Percentiles rank a stretch among this genome's conserved stretches.
phyloP scores from a whole-genome alignment of 2,329 filamentous ascomycete genomes.

The Colletotrichum cuscutae region DNA sequence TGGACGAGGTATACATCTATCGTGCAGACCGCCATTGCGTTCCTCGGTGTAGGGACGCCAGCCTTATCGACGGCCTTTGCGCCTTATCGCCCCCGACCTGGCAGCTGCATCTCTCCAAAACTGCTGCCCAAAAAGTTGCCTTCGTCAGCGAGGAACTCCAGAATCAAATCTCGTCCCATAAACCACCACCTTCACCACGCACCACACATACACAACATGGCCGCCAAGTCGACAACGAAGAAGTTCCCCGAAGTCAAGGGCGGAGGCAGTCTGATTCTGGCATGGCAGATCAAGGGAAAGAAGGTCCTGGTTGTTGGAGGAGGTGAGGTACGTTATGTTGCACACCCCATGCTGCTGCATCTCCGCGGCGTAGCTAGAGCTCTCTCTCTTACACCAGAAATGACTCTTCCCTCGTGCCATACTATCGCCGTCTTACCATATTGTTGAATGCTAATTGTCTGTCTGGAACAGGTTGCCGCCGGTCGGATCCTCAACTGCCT shows the following conservation, averaged over 20 bases:
- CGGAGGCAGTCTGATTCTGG: constrained; percentile 91
- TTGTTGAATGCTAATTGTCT: not conserved
- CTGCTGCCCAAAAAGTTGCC: constrained; percentile 9
- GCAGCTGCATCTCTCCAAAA: constrained; percentile 5
- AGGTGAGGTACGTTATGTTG: constrained; percentile 77
- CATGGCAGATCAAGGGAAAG: constrained; percentile 94
- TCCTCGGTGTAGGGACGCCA: not conserved
- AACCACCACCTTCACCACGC: not conserved
- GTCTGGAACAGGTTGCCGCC: constrained; percentile 79
- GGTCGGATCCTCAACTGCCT: constrained; percentile 94
- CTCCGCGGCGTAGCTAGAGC: not conserved
- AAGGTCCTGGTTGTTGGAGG: constrained; percentile 92
- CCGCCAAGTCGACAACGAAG: constrained; percentile 39
- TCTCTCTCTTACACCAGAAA: not conserved
- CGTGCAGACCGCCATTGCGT: constrained; percentile 5
- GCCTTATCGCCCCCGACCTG: constrained; percentile 14
- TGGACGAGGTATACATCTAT: constrained; percentile 3
- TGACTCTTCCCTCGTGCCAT: not conserved
- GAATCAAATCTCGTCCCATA: not conserved
- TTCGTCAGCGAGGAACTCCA: constrained; percentile 10
- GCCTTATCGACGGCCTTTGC: constrained; percentile 16
- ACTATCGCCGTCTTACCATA: not conserved
- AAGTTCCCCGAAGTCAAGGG: constrained; percentile 85
- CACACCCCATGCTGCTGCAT: no score
- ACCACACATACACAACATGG: constrained; percentile 13